Base-by-base conservation (phyloP, 179 eudicot genomes). In the Camellia oleifera region DNA sequence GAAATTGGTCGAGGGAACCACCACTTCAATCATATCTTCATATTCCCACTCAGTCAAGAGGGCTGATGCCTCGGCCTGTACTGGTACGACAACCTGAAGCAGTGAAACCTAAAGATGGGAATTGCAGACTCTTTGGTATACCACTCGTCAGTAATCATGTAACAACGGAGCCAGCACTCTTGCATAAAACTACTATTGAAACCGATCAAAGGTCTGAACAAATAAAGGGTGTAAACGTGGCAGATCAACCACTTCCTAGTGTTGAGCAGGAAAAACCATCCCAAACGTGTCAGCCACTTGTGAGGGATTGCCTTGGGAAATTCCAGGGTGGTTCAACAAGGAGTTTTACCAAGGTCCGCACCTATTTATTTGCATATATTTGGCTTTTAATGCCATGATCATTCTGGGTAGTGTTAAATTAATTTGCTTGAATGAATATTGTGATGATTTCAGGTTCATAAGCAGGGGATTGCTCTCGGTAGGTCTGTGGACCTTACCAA, bases 401-500 rank as follows among this genome's bases (percentile, higher is more conserved):
- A n/a, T 44, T 56, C 23, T 8, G 3, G 13, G 46, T 45, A 69
- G 73, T 52, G 40, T 5, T 58, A 0, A 44, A 32, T 79, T 14
- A 12, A 12, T 77, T 64, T 54, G n/a, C 52, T 79, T 73, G 65
- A 40, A 50, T 56, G 44, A 66, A 74, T 52, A 14, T 32, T 32
- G 6, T 20, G 50, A 48, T 72, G 14, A 7, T 87, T 82, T 78
- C 88, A 96, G 99, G 99, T 94, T 75, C 99, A 92, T 61, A 94
- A 93, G 89, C 98, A 93, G 79, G 98, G 98, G 65, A 86, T 89
- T 62, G 97, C 99, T 53, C 97, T 96, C 69, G 99, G 98, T 67
- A 93, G 97, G 83, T 94, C 98, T 50, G 94, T 96, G 82, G 99
- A 94, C 83, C 99, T 96, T 69, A 84, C 98, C 62, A 96, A 89